Conservation (phyloP, 2,329 filamentous ascomycete species). For the Stachybotrys elegans region DNA sequence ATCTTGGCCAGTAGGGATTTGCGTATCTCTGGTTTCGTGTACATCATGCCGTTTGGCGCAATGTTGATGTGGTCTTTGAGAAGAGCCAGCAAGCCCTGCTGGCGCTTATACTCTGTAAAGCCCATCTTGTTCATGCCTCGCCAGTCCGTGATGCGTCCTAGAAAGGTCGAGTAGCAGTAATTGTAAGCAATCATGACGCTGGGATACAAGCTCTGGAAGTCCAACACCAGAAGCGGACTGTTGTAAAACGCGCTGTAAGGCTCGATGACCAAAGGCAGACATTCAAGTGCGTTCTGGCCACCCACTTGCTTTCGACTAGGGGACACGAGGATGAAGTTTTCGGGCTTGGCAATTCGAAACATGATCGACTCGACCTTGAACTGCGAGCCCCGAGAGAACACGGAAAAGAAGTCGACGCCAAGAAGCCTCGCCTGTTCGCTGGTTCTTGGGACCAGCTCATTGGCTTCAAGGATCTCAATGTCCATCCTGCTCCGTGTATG, state of each 20-base stretch:
- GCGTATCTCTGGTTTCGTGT: conserved; percentile 75
- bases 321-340: conserved; percentile 87
- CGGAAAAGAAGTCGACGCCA: conserved; percentile 94
- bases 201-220: conserved; percentile 94
- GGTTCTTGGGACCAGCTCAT: conserved; percentile 82
- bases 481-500: conserved; percentile 71
- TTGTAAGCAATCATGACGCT: conserved; percentile 99
- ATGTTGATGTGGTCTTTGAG: conserved; percentile 86
- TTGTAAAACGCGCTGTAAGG: conserved; percentile 92
- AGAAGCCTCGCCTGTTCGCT: conserved; percentile 91
- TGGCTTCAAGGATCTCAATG: conserved; percentile 84
- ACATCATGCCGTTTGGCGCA: conserved; percentile 95
- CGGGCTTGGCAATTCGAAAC: conserved; percentile 96
- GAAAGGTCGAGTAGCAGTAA: conserved; percentile 95
- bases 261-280: conserved; percentile 93
- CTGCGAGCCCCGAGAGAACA: conserved; percentile 90
- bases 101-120: conserved; percentile 78
- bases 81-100: conserved; percentile 68
- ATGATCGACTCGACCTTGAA: conserved; percentile 99
- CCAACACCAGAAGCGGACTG: conserved; percentile 82
- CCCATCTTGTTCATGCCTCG: conserved; percentile 93
- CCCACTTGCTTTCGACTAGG: conserved; percentile 90
- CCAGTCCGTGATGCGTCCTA: conserved; percentile 82
- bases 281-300: conserved; percentile 89
- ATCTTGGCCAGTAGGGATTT: conserved; percentile 94